A percentile compares a stretch with the other conserved stretches of the same genome.
Evolutionary conservation across 73 alveolate species (phyloP).

Genomic region (Symbiodinium pilosum): DNA sequence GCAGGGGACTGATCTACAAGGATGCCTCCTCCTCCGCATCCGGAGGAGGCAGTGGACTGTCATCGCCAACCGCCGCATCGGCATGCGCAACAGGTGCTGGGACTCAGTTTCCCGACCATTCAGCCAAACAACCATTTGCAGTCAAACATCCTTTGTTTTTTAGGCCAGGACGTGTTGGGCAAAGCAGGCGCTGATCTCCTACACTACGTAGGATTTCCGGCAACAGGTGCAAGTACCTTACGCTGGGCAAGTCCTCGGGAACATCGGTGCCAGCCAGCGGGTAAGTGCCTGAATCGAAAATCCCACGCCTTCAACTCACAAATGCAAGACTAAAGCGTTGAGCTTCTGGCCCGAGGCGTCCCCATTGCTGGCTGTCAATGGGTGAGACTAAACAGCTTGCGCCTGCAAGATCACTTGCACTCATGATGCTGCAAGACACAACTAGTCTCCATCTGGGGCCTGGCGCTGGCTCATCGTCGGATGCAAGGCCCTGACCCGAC

Average conservation of each 20-base stretch:
- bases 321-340: background rate
- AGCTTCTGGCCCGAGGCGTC: slow-evolving; percentile 53
- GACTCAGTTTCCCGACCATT: background rate
- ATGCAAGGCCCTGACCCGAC: no score
- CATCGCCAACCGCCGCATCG: slow-evolving; percentile 93
- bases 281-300: slow-evolving; percentile 25
- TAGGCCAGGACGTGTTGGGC: background rate
- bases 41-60: background rate
- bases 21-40: background rate
- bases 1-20: background rate
- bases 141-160: background rate
- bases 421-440: no score
- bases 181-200: background rate
- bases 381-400: slow-evolving; percentile 1
- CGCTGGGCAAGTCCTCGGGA: background rate
- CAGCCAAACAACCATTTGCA: background rate
- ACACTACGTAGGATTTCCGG: no score
- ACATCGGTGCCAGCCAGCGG: slow-evolving; percentile 74
- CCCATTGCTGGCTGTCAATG: slow-evolving; percentile 24
- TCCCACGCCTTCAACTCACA: background rate
- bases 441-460: background rate
- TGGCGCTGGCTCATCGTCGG: background rate
- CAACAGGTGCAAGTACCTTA: no score
- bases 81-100: slow-evolving; percentile 67
- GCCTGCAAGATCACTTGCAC: background rate